Base-by-base conservation (phyloP, 768 basidiomycete genomes). In the Boletus barrowsii region DNA sequence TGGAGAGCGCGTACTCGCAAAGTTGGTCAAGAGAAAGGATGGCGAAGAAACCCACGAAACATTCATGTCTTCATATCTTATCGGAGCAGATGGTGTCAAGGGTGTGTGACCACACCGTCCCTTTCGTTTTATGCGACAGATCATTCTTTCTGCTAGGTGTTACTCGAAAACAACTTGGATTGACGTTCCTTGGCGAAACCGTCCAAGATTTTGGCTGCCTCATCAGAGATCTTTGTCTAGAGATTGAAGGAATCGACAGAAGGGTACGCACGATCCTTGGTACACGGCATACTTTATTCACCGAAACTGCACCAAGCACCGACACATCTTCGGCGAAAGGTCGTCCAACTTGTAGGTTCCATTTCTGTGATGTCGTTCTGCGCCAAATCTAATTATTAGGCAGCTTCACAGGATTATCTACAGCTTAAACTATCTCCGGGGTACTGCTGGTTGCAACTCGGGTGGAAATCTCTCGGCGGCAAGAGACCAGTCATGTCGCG, bases 81-180 rank as follows among this genome's bases (percentile, higher is more conserved):
- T 79, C 14, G 77, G 77, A 3, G 64, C 72, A 0, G 80, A 79
- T 54, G 76, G 76, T 14, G 78, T 73, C 0, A 67, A 54, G 45
- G 62, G 68, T 66, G 14, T n/a, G 60, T 57, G 8, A 46, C 11
- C 22, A 5, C 22, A 18, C 20, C 17, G 14, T 3, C 8, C 2
- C 13, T 14, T 44, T 35, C 33, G 5, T 37, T 17, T 15, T 10
- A 18, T 47, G 35, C 14, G 35, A 17, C 24, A 7, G 5, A 24
- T 30, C 18, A 18, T 3, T 47, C 32, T 24, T 36, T 29, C 24
- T 30, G 15, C 32, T 33, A 76, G 76, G 67, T 13, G 41, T 68
- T 3, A 70, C 70, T 8, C 67, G 80, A 20, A 76, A 75, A 53
- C 59, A 63, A 40, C 67, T 78, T 4, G 78, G 75, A 0, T 56